Evolutionary conservation across 1,284 basidiomycete species (phyloP), one percentile per base, ranked within the genome.

Genomic region (Psilocybe mexicana): DNA sequence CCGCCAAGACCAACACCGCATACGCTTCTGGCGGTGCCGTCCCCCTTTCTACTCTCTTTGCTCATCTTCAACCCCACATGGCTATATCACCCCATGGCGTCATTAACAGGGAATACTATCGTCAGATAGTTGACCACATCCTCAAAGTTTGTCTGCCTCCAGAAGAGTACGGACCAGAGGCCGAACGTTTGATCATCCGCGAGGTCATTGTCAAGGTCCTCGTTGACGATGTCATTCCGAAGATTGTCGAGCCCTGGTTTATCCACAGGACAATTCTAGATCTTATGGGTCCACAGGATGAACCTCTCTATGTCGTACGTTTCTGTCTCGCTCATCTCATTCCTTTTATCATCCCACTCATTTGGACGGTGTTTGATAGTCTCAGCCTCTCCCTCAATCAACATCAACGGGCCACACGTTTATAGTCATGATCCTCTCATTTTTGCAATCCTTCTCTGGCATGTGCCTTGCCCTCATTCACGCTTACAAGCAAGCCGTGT

Each of bases 191-290:
- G 61, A 87, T 94, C 59, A 73, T 92, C 30, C 83, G 92, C 52
- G 93, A 94, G 73, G 78, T 93, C 44, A 68, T 93, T 47, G 79
- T 92, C 65, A 90, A 88, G 67, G 78, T 91, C 26, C 70, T 94
- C 18, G 72, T 90, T 60, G 77, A 79, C 51, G 85, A 85, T 60
- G 75, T 91, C 11, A 74, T 92, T 26, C 85, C 85, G 26, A 84
- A 81, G 61, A 70, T 93, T 42, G 82, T 84, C 4, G 88, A 93
- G 67, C 90, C 92, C 0, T 93, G 90, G 90, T 93, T 93, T 69
- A 80, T 93, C 42, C 82, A 93, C 52, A 85, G 80, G 67, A 67
- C 78, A 5, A 78, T 90, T 7, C 74, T 92, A 35, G 83, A 87
- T 65, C 70, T 85, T 7, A 69, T 93, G 26, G 85, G 81, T 26